Evolutionary conservation across 192 early-diverging fungal species (phyloP), one percentile per base, ranked within the genome.

Genomic region (Ambispora gerdemannii): DNA sequence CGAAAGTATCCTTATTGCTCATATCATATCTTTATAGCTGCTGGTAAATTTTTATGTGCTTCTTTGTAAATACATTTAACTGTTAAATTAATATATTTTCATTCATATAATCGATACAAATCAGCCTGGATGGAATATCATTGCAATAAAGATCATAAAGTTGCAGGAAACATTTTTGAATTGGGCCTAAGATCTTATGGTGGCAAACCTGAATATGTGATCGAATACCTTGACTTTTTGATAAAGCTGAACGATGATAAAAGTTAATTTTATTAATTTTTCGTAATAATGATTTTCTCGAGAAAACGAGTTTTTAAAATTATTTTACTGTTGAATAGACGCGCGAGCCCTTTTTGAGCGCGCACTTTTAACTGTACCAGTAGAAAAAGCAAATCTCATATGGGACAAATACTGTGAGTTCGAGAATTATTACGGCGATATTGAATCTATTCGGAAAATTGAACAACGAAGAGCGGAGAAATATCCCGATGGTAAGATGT

Each of bases 151-250:
- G 90, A 94, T 67, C 75, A 88, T 0, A 75, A 67, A 1, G 84
- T 96, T 62, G 96, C 95, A 0, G 92, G 90, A 32, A 91, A 90
- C 62, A 88, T 98, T 36, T 96, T 98, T 78, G 92, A 93, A 74
- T 72, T 90, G n/a, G 93, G 91, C 25, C 77, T 93, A 66, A 96
- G 95, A 75, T 67, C 73, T 1, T 93, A 92, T 80, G 81, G 81
- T 4, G 88, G 91, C 52, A 84, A 91, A 62, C 75, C 86, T 4
- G 84, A 84, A n/a, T 95, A 86, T 79, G 86, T 95, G 47, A 67
- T 81, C 38, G 80, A 91, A 55, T 98, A 98, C 70, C 77, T 98
- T 66, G 87, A 90, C 67, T 95, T 91, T 69, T 81, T 98, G 50
- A 92, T 95, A 63, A 81, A 88, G 71, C 80, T 93, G 34, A 95